Conservation (phyloP, 192 early-diverging fungal genomes). For the Mycoemilia scoparia region DNA sequence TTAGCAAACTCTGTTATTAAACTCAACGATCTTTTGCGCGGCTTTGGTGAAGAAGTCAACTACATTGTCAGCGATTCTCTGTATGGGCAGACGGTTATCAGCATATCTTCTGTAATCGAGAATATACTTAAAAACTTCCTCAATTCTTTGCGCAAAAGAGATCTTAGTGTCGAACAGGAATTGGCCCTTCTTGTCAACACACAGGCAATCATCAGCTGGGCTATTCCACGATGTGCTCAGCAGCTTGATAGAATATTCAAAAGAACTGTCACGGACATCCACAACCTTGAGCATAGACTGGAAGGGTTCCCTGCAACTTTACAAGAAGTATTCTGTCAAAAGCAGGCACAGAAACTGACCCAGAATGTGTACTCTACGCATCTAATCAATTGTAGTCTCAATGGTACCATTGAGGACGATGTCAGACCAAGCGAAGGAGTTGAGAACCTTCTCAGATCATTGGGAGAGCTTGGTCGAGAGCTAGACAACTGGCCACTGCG, state of each 20-base stretch:
- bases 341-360: conserved; percentile 14
- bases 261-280: conserved; percentile 26
- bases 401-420: conserved; percentile 11
- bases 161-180: conserved; percentile 11
- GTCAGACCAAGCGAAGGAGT: conserved; percentile 21
- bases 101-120: conserved; percentile 25
- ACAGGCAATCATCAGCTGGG: conserved; percentile 25
- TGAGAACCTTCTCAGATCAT: conserved; percentile 10
- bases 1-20: conserved; percentile 20
- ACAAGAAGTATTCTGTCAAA: conserved; percentile 33
- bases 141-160: conserved; percentile 9
- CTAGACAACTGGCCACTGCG: conserved; percentile 28
- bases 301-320: conserved; percentile 26
- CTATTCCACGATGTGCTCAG: conserved; percentile 21
- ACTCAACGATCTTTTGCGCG: conserved; percentile 23
- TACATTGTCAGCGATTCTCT: conserved; percentile 32
- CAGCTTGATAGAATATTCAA: conserved; percentile 27
- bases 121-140: conserved; percentile 29
- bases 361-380: conserved; percentile 22
- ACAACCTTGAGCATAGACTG: conserved; percentile 28
- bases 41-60: conserved; percentile 28
- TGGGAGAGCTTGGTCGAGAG: conserved; percentile 17
- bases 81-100: conserved; percentile 29
- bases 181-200: conserved; percentile 26
- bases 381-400: conserved; percentile 9